phyloP scores from a whole-genome alignment of 352 stramenopile genomes.

The Phytophthora uliginosa region DNA sequence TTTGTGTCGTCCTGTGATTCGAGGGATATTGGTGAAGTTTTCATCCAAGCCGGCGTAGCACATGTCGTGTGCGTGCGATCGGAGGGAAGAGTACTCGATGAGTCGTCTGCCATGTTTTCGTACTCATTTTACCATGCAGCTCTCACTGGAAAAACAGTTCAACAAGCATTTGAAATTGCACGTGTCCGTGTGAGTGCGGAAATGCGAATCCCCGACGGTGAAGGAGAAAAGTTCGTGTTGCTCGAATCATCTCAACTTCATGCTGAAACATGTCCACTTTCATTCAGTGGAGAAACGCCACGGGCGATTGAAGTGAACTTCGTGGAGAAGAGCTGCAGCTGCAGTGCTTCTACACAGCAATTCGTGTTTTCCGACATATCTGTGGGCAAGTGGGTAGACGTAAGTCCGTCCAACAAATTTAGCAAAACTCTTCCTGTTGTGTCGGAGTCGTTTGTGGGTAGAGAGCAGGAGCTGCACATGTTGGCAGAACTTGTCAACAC shows the following conservation, averaged over 20 bases:
- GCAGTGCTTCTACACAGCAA: slow-evolving; percentile 57
- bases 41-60: slow-evolving; percentile 78
- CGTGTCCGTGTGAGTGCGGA: slow-evolving; percentile 78
- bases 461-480: slow-evolving; percentile 81
- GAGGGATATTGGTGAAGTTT: slow-evolving; percentile 80
- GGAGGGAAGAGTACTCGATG: slow-evolving; percentile 74
- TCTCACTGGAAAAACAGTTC: slow-evolving; percentile 76
- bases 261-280: slow-evolving; percentile 56
- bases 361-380: slow-evolving; percentile 83
- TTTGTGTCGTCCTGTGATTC: slow-evolving; percentile 89
- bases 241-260: slow-evolving; percentile 78
- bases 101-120: slow-evolving; percentile 80
- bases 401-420: slow-evolving; percentile 78
- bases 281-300: slow-evolving; percentile 28
- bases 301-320: slow-evolving; percentile 69
- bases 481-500: slow-evolving; percentile 67
- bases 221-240: slow-evolving; percentile 85
- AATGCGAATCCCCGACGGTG: slow-evolving; percentile 65
- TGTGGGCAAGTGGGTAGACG: slow-evolving; percentile 78
- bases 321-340: slow-evolving; percentile 55
- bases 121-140: slow-evolving; percentile 85
- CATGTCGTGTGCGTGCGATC: slow-evolving; percentile 87
- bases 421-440: slow-evolving; percentile 73
- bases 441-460: slow-evolving; percentile 78
- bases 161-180: slow-evolving; percentile 82